Percentiles rank a stretch among this genome's conserved stretches.
These are phyloP conservation scores for Oryza officinalis DNA, from an alignment of 176 grass and related monocot species.

Conservation along the genomic window DNA sequence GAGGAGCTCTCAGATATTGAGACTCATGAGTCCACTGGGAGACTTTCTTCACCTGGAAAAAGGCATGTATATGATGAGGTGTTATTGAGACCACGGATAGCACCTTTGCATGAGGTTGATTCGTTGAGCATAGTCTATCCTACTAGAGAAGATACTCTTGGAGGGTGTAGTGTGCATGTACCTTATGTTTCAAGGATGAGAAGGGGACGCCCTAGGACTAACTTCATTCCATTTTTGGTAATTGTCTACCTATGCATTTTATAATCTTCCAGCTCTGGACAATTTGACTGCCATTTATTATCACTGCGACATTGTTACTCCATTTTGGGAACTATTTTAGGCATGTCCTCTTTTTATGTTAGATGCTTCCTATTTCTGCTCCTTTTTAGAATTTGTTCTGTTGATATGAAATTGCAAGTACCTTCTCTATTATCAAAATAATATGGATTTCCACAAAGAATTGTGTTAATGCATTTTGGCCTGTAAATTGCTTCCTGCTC, in stretches of 20 bases:
- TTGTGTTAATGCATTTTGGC: conserved; percentile 5
- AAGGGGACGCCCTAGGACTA: conserved; percentile 84
- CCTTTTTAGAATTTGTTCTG: background rate
- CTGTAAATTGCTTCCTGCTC: conserved; percentile 6
- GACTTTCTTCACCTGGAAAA: conserved; percentile 52
- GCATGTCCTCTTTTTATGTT: background rate
- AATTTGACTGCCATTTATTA: conserved; percentile 7
- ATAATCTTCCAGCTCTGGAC: background rate
- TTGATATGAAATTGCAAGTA: background rate
- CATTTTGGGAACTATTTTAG: background rate
- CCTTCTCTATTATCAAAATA: conserved; percentile 20
- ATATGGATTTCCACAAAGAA: conserved; percentile 8
- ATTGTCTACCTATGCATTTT: conserved; percentile 40
- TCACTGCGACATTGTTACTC: background rate
- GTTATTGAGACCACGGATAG: conserved; percentile 35
- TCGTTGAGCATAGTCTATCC: conserved; percentile 40
- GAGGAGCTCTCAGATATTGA: conserved; percentile 83
- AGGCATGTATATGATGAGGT: conserved; percentile 39
- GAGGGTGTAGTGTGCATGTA: conserved; percentile 77
- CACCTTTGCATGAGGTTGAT: conserved; percentile 46
- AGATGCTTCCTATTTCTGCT: background rate
- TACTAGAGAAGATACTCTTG: conserved; percentile 75
- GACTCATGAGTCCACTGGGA: conserved; percentile 48
- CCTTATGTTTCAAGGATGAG: conserved; percentile 83
- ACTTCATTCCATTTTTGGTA: conserved; percentile 73